Evolutionary conservation across 805 yeast genomes (phyloP), one percentile per base, ranked within the genome.

Genomic region (Clavispora carvajalis): DNA sequence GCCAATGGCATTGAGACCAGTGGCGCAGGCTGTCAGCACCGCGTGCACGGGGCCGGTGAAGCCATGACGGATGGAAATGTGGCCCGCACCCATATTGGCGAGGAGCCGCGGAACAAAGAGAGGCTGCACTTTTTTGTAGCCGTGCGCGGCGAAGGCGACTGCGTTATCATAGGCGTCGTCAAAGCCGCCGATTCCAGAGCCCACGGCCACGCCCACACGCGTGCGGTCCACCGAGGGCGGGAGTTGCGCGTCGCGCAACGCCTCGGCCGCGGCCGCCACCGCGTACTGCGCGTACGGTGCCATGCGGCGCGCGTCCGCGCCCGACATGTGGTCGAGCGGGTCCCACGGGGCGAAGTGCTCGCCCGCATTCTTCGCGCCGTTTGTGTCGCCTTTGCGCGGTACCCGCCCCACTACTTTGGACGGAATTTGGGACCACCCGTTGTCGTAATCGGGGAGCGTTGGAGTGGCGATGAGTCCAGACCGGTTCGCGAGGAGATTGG

Each of bases 21-120:
- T 89, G 4, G 99, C 95, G 67, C 99, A 93, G 1, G 99, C 99
- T 0, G 98, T 89, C 2, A 95, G 77, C 0, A 80, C 93, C 0
- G 95, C 69, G 56, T 90, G 96, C 33, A 85, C 77, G 2, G 96
- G 95, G 0, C 99, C 99, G 51, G 75, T 68, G 29, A 89, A 65
- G 1, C 85, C 84, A 52, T 80, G 77, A 47, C 77, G 73, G 41
- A 93, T 90, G 6, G 96, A 83, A 6, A 93, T 77, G 45, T 88
- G 80, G 3, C 98, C 97, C 0, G 90, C 88, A 0, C 96, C 96
- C 98, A 93, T 93, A 58, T 93, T 93, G 28, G 85, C 76, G 29
- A 93, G 68, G 36, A 91, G 62, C 49, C 76, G 79, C 0, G 99
- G 98, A 5, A 93, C 80, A 58, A 91, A 85, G 41, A 89, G 59